Base-by-base conservation (phyloP, 1,284 basidiomycete genomes). In the Blastosporella zonata region DNA sequence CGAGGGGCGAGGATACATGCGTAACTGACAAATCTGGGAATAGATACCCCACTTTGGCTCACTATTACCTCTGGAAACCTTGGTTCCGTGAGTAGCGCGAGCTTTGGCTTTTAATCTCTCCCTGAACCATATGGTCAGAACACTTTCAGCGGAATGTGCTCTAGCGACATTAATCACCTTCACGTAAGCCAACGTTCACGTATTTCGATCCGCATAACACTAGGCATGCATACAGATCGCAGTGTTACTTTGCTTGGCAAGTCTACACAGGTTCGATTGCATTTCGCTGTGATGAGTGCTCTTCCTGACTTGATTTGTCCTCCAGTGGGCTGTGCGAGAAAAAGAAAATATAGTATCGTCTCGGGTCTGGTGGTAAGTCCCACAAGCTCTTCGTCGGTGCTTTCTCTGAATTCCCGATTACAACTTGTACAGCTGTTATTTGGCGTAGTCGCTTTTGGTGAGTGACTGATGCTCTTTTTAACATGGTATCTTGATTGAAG, bases 181-280 rank as follows among this genome's bases (percentile, higher is more conserved):
- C 18, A 48, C 43, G 46, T 48, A 21, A 23, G n/a, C 13, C 5
- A 17, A 17, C 5, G 15, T 20, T 15, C 10, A 6, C 13, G 13
- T 3, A 3, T 13, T 13, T n/a, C n/a, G n/a, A n/a, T n/a, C n/a
- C n/a, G n/a, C n/a, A n/a, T n/a, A n/a, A n/a, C n/a, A n/a, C n/a
- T n/a, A n/a, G 20, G 6, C 36, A 15, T 23, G 9, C 28, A 3
- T n/a, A n/a, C 25, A 48, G 46, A 21, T 48, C 46, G 9, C 46
- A 48, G 27, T 20, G 25, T 15, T 48, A 48, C 22, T 48, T 48
- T 18, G 46, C 46, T 9, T 48, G 46, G 46, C 46, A 48, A 15
- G 43, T 48, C 12, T 43, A 48, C 23, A 48, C n/a, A 10, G 25
- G 46, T 48, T 2, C 8, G 40, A 20, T 15, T 20, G n/a, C n/a